These are phyloP conservation scores for Pseudonitzschia pungens DNA, from an alignment of 108 stramenopile genomes.

Conservation along the genomic window DNA sequence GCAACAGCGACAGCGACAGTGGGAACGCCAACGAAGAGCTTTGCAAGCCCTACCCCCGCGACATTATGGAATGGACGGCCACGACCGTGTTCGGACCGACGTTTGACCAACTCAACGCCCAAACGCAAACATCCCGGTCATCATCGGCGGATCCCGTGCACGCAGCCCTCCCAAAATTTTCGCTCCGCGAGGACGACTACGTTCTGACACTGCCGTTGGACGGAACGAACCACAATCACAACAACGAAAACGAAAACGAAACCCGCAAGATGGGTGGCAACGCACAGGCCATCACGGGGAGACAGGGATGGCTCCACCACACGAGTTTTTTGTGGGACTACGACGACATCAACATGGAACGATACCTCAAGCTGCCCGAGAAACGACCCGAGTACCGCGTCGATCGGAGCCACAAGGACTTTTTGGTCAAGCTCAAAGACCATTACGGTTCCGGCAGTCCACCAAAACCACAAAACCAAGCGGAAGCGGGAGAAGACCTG, in stretches of 20 bases:
- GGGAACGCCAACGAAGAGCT: background rate
- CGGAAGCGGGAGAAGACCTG: conserved; percentile 6
- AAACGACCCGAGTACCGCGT: conserved; percentile 91
- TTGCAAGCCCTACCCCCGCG: conserved; percentile 64
- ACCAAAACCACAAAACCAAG: no score
- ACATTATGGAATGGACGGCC: conserved; percentile 89
- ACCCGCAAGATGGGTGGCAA: conserved; percentile 91
- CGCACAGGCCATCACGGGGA: conserved; percentile 84
- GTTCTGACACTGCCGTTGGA: conserved; percentile 51
- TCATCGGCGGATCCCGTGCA: background rate
- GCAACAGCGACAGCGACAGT: background rate
- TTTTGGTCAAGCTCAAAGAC: conserved; percentile 72
- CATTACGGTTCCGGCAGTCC: no score
- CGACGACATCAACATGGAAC: conserved; percentile 63
- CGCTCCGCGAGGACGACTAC: conserved; percentile 89
- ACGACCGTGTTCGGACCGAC: conserved; percentile 67
- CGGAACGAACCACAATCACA: no score
- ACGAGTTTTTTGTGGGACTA: conserved; percentile 94
- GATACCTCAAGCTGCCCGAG: conserved; percentile 74
- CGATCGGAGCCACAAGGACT: conserved; percentile 80
- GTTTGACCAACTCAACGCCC: conserved; percentile 49
- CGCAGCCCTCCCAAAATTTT: conserved; percentile 26
- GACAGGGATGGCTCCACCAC: conserved; percentile 90
- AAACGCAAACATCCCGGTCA: background rate
- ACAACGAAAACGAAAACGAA: conserved; percentile 23